A percentile compares a stretch with the other conserved stretches of the same genome.
phyloP scores from a whole-genome alignment of 2,329 filamentous ascomycete genomes.

The Blastomyces silverae region DNA sequence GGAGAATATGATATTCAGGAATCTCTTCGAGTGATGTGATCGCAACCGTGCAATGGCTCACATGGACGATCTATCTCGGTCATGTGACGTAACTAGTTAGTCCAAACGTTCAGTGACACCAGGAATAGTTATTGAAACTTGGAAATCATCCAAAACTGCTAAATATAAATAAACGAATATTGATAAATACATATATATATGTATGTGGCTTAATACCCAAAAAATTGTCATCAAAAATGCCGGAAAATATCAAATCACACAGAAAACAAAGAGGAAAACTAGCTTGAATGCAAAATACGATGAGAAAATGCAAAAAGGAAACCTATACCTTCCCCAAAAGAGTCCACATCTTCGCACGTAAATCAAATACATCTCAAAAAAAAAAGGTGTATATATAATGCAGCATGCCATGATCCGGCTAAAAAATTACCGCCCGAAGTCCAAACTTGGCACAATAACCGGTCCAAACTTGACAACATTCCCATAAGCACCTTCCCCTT shows the following conservation, averaged over 20 bases:
- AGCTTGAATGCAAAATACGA: neutral
- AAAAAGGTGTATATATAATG: neutral
- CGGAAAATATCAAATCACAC: neutral
- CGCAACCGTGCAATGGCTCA: neutral
- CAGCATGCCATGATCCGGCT: neutral
- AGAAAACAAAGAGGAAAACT: neutral
- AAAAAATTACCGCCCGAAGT: conserved; percentile 56
- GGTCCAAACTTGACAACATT: conserved; percentile 92
- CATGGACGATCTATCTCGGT: neutral
- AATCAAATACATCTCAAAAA: neutral
- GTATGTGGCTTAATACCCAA: neutral
- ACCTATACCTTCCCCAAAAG: neutral
- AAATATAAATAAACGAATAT: neutral
- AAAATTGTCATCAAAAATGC: neutral
- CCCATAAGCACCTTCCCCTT: conserved; percentile 75
- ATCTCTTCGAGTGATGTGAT: neutral
- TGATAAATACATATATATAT: neutral
- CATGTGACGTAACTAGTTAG: too few relatives aligned
- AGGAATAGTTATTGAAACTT: too few relatives aligned
- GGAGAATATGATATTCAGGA: neutral
- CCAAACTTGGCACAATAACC: conserved; percentile 83
- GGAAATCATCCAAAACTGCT: too few relatives aligned
- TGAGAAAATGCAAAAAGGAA: neutral
- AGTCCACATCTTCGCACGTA: neutral
- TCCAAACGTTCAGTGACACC: too few relatives aligned